Conservation (phyloP, 2,329 filamentous ascomycete species). For the Sordariomycetes sp. region DNA sequence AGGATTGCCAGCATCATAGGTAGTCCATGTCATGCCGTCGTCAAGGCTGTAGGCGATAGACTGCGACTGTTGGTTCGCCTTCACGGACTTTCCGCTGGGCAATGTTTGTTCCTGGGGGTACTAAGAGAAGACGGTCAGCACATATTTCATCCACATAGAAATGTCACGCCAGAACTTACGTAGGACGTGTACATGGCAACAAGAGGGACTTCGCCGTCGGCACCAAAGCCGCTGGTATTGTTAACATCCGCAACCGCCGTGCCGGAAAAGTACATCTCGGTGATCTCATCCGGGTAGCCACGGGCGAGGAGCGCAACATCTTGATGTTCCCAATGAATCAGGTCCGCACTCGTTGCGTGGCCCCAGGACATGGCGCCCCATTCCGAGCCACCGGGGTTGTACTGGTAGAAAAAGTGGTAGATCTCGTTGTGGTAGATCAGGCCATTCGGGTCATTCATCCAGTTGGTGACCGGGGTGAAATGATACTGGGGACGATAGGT, state of each 20-base stretch:
- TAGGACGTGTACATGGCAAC: conserved; percentile 3
- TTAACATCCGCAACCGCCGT: conserved; percentile 2
- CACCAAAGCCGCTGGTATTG: conserved; percentile 4
- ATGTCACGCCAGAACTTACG: neutral
- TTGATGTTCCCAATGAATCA: conserved; percentile 5
- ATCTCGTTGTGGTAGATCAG: conserved; percentile 4
- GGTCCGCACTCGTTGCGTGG: conserved; percentile 2
- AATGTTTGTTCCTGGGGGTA: conserved; percentile 2
- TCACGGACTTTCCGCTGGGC: conserved; percentile 1
- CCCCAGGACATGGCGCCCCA: conserved; percentile 6
- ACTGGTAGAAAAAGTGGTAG: conserved; percentile 6
- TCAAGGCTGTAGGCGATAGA: conserved; percentile 5
- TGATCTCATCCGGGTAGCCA: conserved; percentile 2
- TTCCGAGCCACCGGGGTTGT: conserved; percentile 3
- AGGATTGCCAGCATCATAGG: conserved; percentile 3
- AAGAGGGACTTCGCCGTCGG: neutral
- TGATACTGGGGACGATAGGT: conserved; percentile 5
- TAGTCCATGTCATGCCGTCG: conserved; percentile 2
- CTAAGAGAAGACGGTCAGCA: neutral
- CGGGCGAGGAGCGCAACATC: neutral
- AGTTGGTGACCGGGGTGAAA: conserved; percentile 3
- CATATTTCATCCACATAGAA: neutral
- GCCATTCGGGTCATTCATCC: conserved; percentile 7
- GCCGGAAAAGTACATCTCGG: conserved; percentile 5
- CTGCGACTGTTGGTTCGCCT: conserved; percentile 2